phyloP scores from a whole-genome alignment of 108 stramenopile genomes.

The Schizochytrium sp. region DNA sequence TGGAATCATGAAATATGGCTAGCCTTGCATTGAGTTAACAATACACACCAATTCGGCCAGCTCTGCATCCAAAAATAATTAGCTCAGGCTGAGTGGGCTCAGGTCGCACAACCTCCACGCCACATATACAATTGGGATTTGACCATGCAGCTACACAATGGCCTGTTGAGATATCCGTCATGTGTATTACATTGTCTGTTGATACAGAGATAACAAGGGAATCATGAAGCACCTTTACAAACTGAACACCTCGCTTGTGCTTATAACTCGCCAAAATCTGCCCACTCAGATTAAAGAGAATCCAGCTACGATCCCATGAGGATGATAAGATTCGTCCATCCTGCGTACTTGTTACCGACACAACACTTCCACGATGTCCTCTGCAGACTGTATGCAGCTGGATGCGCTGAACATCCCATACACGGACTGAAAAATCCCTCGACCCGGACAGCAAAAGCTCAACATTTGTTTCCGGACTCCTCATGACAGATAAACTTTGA shows the following conservation, averaged over 20 bases:
- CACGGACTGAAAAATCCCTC: neutral
- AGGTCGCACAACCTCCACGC: neutral
- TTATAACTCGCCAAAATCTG: neutral
- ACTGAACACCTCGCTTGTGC: conserved; percentile 39
- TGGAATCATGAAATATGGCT: too few relatives aligned
- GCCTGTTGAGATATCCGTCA: neutral
- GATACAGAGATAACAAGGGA: neutral
- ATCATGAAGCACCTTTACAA: neutral
- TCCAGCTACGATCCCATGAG: conserved; percentile 40
- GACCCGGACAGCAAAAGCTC: neutral
- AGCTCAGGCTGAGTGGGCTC: neutral
- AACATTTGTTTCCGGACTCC: neutral
- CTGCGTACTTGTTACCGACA: neutral
- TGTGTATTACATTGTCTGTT: conserved; percentile 32
- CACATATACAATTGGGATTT: conserved; percentile 9
- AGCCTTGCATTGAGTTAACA: too few relatives aligned
- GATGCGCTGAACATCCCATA: neutral
- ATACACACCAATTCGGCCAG: conserved; percentile 11
- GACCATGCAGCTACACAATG: neutral
- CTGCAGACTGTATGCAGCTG: neutral
- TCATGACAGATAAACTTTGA: neutral
- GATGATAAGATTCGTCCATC: neutral
- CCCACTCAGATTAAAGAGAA: neutral
- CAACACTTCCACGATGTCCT: neutral
- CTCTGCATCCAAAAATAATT: neutral